Evolutionary conservation across 1,284 basidiomycete genomes (phyloP), one percentile per base, ranked within the genome.

Genomic region (Boletus coffeatus): DNA sequence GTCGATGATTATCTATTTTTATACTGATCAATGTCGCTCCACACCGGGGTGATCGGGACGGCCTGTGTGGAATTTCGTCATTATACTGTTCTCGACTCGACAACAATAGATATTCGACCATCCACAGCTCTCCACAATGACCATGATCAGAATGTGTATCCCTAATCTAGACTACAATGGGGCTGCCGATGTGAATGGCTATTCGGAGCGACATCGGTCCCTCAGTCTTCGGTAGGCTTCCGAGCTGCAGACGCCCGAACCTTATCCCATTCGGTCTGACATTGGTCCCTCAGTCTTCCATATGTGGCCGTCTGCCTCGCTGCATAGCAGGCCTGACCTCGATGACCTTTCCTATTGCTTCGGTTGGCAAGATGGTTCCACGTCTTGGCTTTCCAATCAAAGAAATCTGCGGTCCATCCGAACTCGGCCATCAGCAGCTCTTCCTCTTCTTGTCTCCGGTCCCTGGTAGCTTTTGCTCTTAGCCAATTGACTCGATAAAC

Each of bases 401-500:
- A 39, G 11, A 48, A 60, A 5, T n/a, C n/a, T 11, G 25, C 29
- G 1, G 41, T 61, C 57, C 57, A 61, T 36, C 11, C 2, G 11
- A 60, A 46, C 21, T 61, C 11, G 1, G 43, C 36, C 9, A 16
- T n/a, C 9, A 61, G 11, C 3, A 61, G 25, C 5, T 41, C 25
- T 1, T 18, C 14, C 10, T 61, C 48, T 18, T 61, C 61, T 7
- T 6, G 5, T 48, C 46, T 61, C 7, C 8, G 5, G n/a, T 61
- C 25, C 11, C 37, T 37, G 0, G 5, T 39, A 1, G 46, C 25
- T n/a, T 61, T 61, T 2, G 46, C 58, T 2, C 6, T 5, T 2
- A 61, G 18, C 61, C 61, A 61, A 34, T 61, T n/a, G 1, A 61
- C 46, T 4, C 4, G 8, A n/a, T 61, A 61, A 6, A 61, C 61